These are phyloP conservation scores for Candida rishiriensis DNA, from an alignment of 805 yeast species.

Conservation along the genomic window DNA sequence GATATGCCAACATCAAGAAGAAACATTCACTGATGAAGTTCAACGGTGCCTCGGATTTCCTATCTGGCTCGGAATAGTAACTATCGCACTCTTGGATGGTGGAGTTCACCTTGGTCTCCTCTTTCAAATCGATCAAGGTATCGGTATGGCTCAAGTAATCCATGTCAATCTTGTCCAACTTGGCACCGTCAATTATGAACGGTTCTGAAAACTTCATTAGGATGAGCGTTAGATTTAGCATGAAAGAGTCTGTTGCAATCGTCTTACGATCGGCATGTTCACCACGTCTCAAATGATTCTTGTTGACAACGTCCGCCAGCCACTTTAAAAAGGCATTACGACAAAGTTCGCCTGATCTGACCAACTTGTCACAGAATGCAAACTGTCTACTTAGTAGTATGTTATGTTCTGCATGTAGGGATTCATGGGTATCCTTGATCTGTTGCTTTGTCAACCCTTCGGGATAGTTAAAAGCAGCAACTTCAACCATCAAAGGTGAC, in stretches of 20 bases:
- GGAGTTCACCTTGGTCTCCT: slow-evolving; percentile 81
- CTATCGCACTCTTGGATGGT: slow-evolving; percentile 66
- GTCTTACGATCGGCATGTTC: slow-evolving; percentile 67
- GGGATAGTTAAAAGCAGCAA: slow-evolving; percentile 42
- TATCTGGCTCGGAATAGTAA: slow-evolving; percentile 40
- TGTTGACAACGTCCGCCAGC: slow-evolving; percentile 70
- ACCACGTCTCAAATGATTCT: slow-evolving; percentile 84
- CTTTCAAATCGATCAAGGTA: slow-evolving; percentile 57
- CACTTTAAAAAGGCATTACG: slow-evolving; percentile 61
- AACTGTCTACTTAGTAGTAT: slow-evolving; percentile 61
- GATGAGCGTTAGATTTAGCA: slow-evolving; percentile 69
- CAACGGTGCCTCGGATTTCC: slow-evolving; percentile 29
- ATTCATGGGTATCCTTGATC: slow-evolving; percentile 46
- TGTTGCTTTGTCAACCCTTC: slow-evolving; percentile 36
- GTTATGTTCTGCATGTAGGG: slow-evolving; percentile 61
- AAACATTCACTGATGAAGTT: slow-evolving; percentile 94
- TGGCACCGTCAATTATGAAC: slow-evolving; percentile 59
- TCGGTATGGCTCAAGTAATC: slow-evolving; percentile 56
- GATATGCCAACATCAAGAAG: slow-evolving; percentile 68
- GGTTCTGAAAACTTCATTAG: slow-evolving; percentile 76
- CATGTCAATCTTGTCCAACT: slow-evolving; percentile 72
- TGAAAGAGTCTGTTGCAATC: slow-evolving; percentile 73
- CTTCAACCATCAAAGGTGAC: slow-evolving; percentile 64
- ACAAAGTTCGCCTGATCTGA: slow-evolving; percentile 66
- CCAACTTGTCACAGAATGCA: slow-evolving; percentile 63